Evolutionary conservation across 2,329 filamentous ascomycete species (phyloP), one percentile per base, ranked within the genome.

Genomic region (Trichocomaceae sp.): DNA sequence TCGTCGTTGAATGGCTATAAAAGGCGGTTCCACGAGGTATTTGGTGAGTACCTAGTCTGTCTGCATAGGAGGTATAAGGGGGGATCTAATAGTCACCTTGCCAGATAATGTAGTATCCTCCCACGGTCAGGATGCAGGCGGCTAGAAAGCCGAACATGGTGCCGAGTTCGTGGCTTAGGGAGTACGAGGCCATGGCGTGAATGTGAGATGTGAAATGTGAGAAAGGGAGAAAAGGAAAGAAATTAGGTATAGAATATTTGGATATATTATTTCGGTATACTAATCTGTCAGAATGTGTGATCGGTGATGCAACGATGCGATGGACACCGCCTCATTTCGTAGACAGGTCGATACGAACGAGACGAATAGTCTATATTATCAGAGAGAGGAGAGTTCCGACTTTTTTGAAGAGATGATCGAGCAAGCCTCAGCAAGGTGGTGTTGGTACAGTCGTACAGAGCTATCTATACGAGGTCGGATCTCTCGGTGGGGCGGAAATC

Each of bases 131-230:
- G 35, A 69, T 47, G 48, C 62, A 69, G 4, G 66, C 64, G 20
- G 52, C 61, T 1, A 72, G 60, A 52, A 74, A 74, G 17, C 63
- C 72, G 57, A 73, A 71, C 59, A 72, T 66, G 29, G 73, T 64
- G 23, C 70, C 70, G 19, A 74, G 60, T 60, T 74, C 72, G 31
- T 65, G 65, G 19, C 57, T 61, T 10, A 72, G 61, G 5, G 68
- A 67, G 44, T 42, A 53, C 1, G 22, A 44, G 19, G n/a, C 51
- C 44, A 23, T 47, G 31, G n/a, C 10, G 26, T 6, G 26, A 26
- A 8, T 29, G 23, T 41, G 39, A 39, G 35, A n/a, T n/a, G 2
- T 33, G n/a, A n/a, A n/a, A n/a, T 9, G 35, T 3, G 13, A 39
- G 10, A 3, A 17, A 15, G 23, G 7, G 7, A 26, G 23, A 39